These are phyloP conservation scores for Yamadazyma jaroonii DNA, from an alignment of 1,139 yeast species.

Conservation along the genomic window DNA sequence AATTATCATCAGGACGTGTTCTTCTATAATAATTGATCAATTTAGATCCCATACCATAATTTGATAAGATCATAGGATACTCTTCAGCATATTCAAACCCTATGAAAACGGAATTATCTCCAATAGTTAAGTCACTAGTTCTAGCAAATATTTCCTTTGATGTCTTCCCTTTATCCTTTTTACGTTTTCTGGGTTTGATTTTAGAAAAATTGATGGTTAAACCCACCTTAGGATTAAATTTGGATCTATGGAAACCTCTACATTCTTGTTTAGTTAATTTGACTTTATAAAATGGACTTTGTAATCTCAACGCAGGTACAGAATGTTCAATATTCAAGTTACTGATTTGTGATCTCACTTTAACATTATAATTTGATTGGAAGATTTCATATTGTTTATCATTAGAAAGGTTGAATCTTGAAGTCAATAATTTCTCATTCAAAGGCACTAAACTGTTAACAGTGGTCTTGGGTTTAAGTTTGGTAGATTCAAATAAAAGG, in stretches of 20 bases:
- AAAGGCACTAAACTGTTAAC: conserved; percentile 38
- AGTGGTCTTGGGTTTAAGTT: conserved; percentile 10
- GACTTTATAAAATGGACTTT: conserved; percentile 90
- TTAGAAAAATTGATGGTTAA: conserved; percentile 73
- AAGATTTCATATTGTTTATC: conserved; percentile 82
- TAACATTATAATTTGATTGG: conserved; percentile 84
- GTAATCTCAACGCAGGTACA: conserved; percentile 80
- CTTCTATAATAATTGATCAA: conserved; percentile 91
- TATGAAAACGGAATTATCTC: conserved; percentile 78
- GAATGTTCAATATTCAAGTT: conserved; percentile 90
- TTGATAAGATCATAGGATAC: conserved; percentile 76
- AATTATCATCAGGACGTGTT: conserved; percentile 72
- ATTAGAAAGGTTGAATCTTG: conserved; percentile 79
- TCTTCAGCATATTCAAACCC: conserved; percentile 91
- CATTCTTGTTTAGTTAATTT: conserved; percentile 65
- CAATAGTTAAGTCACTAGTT: conserved; percentile 74
- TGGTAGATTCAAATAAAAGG: conserved; percentile 51
- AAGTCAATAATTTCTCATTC: conserved; percentile 45
- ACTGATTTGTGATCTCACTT: conserved; percentile 90
- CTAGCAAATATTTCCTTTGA: conserved; percentile 68
- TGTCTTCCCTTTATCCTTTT: conserved; percentile 85
- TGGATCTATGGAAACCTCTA: conserved; percentile 79
- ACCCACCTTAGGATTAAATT: conserved; percentile 74
- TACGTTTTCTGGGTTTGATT: conserved; percentile 76
- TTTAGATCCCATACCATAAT: conserved; percentile 96